Percentiles rank a stretch among this genome's conserved stretches.
Evolutionary conservation across 805 yeast genomes (phyloP).

Genomic region (Metschnikowia koreensis): DNA sequence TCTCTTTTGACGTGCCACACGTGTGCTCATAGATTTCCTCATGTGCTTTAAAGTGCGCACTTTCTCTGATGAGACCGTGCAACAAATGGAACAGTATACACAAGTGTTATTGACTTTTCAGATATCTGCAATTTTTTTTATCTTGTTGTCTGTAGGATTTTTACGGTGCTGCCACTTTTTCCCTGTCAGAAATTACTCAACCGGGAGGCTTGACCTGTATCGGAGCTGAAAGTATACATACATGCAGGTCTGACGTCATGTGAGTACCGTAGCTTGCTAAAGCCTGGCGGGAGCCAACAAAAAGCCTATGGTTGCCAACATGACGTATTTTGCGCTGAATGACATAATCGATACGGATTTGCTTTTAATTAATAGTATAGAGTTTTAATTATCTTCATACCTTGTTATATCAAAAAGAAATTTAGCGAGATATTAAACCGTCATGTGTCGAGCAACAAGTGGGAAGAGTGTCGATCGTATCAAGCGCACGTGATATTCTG

Average conservation of each 20-base stretch:
- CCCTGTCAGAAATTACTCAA: background rate
- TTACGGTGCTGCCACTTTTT: too few relatives aligned
- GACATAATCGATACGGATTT: background rate
- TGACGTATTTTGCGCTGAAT: background rate
- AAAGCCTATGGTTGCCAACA: background rate
- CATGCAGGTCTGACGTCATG: constrained; percentile 1
- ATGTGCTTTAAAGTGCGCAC: background rate
- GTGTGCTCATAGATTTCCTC: background rate
- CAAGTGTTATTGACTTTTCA: too few relatives aligned
- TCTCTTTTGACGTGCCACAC: background rate
- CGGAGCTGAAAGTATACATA: background rate
- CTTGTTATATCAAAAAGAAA: too few relatives aligned
- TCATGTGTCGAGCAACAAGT: too few relatives aligned
- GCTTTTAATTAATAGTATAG: too few relatives aligned
- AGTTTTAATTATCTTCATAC: too few relatives aligned
- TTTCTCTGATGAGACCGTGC: background rate
- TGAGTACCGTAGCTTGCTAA: background rate
- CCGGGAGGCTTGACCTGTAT: background rate
- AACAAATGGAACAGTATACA: background rate
- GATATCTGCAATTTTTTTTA: background rate
- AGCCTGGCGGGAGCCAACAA: background rate
- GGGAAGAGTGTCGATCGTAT: too few relatives aligned
- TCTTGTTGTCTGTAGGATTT: too few relatives aligned
- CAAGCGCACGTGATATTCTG: too few relatives aligned
- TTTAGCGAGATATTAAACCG: too few relatives aligned